Percentiles rank a stretch among this genome's conserved stretches.
These are phyloP conservation scores for Ensete glaucum DNA, from an alignment of 176 grass and related monocot species.

Conservation along the genomic window DNA sequence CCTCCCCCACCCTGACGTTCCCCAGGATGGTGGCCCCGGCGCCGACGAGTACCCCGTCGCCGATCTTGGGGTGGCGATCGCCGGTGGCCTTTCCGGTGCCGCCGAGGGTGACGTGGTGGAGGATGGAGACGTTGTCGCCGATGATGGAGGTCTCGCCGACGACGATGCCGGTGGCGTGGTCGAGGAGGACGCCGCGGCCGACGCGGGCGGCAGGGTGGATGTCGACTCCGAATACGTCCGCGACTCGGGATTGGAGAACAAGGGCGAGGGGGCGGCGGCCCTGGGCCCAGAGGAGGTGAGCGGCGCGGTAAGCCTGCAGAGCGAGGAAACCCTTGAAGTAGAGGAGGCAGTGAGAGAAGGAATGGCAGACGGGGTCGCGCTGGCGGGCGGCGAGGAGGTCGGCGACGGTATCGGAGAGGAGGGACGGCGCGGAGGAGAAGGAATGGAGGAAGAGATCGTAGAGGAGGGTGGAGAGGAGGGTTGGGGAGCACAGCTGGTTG, in stretches of 20 bases:
- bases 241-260: not conserved
- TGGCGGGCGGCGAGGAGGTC: constrained; percentile 49
- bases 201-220: too few species aligned
- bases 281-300: constrained; percentile 51
- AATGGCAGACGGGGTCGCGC: constrained; percentile 61
- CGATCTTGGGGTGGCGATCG: constrained; percentile 80
- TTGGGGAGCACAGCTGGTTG: constrained; percentile 42
- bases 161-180: too few species aligned
- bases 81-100: constrained; percentile 62
- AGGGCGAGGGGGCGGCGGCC: constrained; percentile 36
- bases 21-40: constrained; percentile 71
- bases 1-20: constrained; percentile 44
- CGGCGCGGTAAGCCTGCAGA: constrained; percentile 65
- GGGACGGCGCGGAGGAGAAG: constrained; percentile 23
- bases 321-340: constrained; percentile 93
- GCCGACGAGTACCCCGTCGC: constrained; percentile 71
- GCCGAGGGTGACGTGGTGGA: constrained; percentile 66
- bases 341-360: constrained; percentile 80
- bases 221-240: too few species aligned
- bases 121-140: constrained; percentile 54
- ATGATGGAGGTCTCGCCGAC: not conserved
- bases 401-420: constrained; percentile 8
- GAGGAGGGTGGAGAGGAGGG: constrained; percentile 37
- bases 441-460: constrained; percentile 31
- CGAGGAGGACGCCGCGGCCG: too few species aligned